A percentile compares a stretch with the other conserved stretches of the same genome.
Evolutionary conservation across 305 asterid genomes (phyloP).

Genomic region (Fraxinus xanthoxyloides): DNA sequence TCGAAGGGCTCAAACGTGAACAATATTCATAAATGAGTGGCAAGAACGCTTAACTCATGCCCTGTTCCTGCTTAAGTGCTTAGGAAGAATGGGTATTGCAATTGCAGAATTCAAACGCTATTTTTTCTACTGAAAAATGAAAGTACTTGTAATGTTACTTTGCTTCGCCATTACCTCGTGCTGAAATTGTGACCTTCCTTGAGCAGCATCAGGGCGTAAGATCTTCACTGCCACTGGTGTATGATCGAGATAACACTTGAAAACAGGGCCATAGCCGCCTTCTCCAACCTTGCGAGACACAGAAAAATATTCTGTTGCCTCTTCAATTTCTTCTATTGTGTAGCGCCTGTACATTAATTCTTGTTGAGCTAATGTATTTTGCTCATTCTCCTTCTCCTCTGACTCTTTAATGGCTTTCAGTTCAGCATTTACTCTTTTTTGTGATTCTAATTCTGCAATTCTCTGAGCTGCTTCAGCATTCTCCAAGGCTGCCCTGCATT

Average conservation of each 20-base stretch:
- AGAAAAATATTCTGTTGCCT: slow-evolving; percentile 57
- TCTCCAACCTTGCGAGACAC: slow-evolving; percentile 70
- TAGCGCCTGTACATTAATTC: slow-evolving; percentile 55
- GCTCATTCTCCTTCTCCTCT: slow-evolving; percentile 27
- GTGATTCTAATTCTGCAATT: slow-evolving; percentile 44
- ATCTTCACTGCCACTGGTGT: slow-evolving; percentile 80
- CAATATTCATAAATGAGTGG: neutral
- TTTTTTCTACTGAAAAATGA: neutral
- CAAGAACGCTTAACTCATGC: neutral
- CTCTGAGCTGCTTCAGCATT: slow-evolving; percentile 45
- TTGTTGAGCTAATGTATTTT: slow-evolving; percentile 2
- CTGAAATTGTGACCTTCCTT: slow-evolving; percentile 79
- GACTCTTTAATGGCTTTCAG: slow-evolving; percentile 33
- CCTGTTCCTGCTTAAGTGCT: neutral
- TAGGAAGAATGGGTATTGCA: neutral
- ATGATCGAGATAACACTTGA: slow-evolving; percentile 72
- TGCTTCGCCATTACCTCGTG: slow-evolving; percentile 55
- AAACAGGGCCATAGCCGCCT: slow-evolving; percentile 96
- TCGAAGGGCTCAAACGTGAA: neutral
- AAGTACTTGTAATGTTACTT: neutral
- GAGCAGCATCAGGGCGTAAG: slow-evolving; percentile 82
- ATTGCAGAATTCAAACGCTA: neutral
- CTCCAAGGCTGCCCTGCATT: slow-evolving; percentile 33
- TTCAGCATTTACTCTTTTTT: slow-evolving; percentile 39
- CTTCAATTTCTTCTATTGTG: slow-evolving; percentile 72